Conservation (phyloP, 1,284 basidiomycete genomes). For the Hemileia vastatrix region DNA sequence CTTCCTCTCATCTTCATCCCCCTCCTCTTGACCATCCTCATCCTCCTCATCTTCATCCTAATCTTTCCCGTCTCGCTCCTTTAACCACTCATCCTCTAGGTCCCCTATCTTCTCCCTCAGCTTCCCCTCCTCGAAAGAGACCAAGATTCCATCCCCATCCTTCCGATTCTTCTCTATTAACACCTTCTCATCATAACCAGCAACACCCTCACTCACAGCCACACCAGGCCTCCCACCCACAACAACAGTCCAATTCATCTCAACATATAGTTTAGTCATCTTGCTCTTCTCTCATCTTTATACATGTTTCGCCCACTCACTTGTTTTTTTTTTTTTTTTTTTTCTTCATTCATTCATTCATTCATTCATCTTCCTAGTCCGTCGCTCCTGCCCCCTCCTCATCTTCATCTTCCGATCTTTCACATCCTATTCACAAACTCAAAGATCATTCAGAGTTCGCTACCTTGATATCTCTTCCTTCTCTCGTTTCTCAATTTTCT, state of each 20-base stretch:
- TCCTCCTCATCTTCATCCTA: not conserved
- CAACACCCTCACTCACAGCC: too few relatives aligned
- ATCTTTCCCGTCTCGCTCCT: not conserved
- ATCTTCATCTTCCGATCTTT: slow-evolving; percentile 41
- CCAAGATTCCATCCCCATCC: too few relatives aligned
- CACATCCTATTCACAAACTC: slow-evolving; percentile 42
- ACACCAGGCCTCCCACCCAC: too few relatives aligned
- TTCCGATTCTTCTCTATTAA: too few relatives aligned
- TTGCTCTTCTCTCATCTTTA: slow-evolving; percentile 26
- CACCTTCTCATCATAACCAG: too few relatives aligned
- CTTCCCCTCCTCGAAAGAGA: too few relatives aligned
- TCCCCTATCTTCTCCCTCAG: too few relatives aligned
- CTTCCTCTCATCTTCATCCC: not conserved
- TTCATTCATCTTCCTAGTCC: slow-evolving; percentile 1
- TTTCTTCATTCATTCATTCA: slow-evolving; percentile 23
- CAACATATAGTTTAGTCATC: too few relatives aligned
- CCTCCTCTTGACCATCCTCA: not conserved
- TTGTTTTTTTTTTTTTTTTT: not conserved
- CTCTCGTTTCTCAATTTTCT: slow-evolving; percentile 63
- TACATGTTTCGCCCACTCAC: slow-evolving; percentile 22
- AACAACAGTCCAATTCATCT: too few relatives aligned
- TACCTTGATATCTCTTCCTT: slow-evolving; percentile 66
- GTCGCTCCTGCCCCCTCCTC: not conserved
- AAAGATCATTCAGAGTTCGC: slow-evolving; percentile 13
- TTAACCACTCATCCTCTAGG: not conserved